Percentiles rank a stretch among this genome's conserved stretches.
These are phyloP conservation scores for Schwanniomyces sp. DNA, from an alignment of 805 yeast genomes.

Conservation along the genomic window DNA sequence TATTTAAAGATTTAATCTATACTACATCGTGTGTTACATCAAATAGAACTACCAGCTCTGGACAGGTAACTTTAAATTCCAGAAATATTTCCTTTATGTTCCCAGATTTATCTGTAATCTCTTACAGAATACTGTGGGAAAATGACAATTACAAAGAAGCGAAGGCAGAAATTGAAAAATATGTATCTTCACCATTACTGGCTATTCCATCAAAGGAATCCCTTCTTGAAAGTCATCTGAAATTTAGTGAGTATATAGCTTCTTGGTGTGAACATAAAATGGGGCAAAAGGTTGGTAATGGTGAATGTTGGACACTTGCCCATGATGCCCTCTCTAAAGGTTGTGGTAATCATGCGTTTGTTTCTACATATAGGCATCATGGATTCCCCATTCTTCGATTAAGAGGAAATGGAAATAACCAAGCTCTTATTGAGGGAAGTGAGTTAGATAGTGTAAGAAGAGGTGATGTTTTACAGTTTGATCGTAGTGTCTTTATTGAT, in stretches of 20 bases:
- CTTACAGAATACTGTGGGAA: constrained; percentile 41
- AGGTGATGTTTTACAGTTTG: constrained; percentile 59
- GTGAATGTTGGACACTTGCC: constrained; percentile 65
- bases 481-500: constrained; percentile 38
- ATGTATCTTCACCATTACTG: constrained; percentile 44
- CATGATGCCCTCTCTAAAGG: constrained; percentile 52
- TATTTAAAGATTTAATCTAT: constrained; percentile 37
- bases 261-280: constrained; percentile 51
- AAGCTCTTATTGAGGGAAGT: constrained; percentile 13
- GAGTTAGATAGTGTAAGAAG: constrained; percentile 44
- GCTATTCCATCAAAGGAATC: constrained; percentile 28
- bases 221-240: constrained; percentile 31
- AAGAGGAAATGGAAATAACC: constrained; percentile 15
- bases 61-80: constrained; percentile 11
- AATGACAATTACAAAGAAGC: constrained; percentile 19
- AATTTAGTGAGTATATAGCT: constrained; percentile 54
- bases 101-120: constrained; percentile 40
- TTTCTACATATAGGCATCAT: constrained; percentile 46
- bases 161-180: constrained; percentile 27
- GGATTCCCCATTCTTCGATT: constrained; percentile 43
- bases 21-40: constrained; percentile 17
- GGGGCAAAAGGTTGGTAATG: constrained; percentile 51
- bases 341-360: constrained; percentile 59
- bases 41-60: constrained; percentile 11
- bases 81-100: constrained; percentile 38